Base-by-base conservation (phyloP, 2,329 filamentous ascomycete genomes). In the Thelonectria blattea region DNA sequence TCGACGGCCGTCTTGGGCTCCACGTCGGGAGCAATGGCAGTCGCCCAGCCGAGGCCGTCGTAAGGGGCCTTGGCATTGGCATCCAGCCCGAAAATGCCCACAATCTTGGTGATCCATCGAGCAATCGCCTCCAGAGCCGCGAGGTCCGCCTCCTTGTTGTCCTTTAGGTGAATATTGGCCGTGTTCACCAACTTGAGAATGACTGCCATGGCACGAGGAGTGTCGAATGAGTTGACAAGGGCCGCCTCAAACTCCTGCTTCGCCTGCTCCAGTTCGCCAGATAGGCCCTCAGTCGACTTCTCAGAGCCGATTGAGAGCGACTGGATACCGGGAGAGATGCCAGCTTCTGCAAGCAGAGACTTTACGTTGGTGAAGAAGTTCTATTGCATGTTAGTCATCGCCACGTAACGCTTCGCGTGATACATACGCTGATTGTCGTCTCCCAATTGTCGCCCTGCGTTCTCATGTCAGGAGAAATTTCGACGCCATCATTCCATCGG, bases 401-500 rank as follows among this genome's bases (percentile, higher is more conserved):
- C 17, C 34, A 37, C 22, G 11, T n/a, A 18, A 9, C 17, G 22
- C 37, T 14, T 52, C 20, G 20, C 9, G 32, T 0, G 32, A 51
- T 11, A 75, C 81, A 75, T 69, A 84, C 82, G 74, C 90, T 91
- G 30, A 96, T 80, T 17, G 89, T 89, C 51, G 88, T 87, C 73
- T 97, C 93, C 91, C 92, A 97, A 46, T 83, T 86, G 59, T 88
- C 85, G 7, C 90, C 90, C 68, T 88, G 86, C 45, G 87, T 87
- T 59, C 91, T 84, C 78, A 97, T 88, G 56, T 93, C 92, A 2
- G 90, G 88, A 0, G 92, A 94, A 63, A 97, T 95, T 72, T 97
- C 94, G 32, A 97, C 89, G 2, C 92, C 91, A 51, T 97, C 91
- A 68, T 92, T 91, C 93, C 94, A 98, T 50, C 87, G 87, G 46